These are phyloP conservation scores for Gossypium anomalum DNA, from an alignment of 345 rosid genomes.

Conservation along the genomic window DNA sequence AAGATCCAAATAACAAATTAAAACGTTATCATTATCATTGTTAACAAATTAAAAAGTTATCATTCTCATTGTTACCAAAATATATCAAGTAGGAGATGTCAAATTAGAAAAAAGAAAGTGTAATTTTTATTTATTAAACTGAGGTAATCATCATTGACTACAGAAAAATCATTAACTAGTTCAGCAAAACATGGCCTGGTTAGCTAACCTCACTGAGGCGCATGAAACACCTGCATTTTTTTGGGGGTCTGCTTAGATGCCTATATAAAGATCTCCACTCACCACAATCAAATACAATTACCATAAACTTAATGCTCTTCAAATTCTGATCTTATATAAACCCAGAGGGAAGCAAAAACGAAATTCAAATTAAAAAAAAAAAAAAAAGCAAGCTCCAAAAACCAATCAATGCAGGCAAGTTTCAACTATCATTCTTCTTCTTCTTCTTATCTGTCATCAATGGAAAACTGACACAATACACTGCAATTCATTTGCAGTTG, in stretches of 20 bases:
- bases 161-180: neutral
- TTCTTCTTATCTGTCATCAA: neutral
- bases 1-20: too few relatives aligned
- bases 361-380: neutral
- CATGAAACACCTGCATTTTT: neutral
- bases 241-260: neutral
- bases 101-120: too few relatives aligned
- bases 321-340: conserved; percentile 8
- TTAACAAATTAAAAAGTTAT: too few relatives aligned
- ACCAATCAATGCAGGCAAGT: conserved; percentile 11
- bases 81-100: too few relatives aligned
- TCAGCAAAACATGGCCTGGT: neutral
- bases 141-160: neutral
- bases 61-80: too few relatives aligned
- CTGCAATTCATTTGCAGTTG: conserved; percentile 27
- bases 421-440: neutral
- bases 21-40: too few relatives aligned
- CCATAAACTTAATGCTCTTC: neutral
- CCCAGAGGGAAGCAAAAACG: conserved; percentile 12
- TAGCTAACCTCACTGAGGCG: neutral
- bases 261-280: neutral
- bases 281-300: neutral
- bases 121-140: too few relatives aligned
- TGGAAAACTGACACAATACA: neutral
- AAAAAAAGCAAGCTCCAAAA: neutral